These are phyloP conservation scores for Suillus plorans DNA, from an alignment of 768 basidiomycete genomes.

Conservation along the genomic window DNA sequence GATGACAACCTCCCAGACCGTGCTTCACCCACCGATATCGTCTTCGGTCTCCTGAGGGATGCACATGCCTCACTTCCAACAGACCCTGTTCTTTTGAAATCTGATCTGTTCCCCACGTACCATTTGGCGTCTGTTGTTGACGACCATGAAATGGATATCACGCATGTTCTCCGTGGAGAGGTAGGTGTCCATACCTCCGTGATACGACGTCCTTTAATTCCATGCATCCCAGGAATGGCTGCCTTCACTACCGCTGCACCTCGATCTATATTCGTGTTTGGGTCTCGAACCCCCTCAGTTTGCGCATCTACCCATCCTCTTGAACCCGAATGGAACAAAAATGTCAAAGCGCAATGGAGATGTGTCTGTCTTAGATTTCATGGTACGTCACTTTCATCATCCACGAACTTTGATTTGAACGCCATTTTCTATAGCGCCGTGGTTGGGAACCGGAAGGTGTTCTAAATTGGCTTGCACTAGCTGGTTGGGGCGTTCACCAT, in stretches of 20 bases:
- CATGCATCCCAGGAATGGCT: slow-evolving; percentile 80
- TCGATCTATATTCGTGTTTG: slow-evolving; percentile 84
- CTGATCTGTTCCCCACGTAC: slow-evolving; percentile 93
- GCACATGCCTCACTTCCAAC: slow-evolving; percentile 78
- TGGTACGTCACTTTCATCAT: slow-evolving; percentile 46
- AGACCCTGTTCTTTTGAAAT: slow-evolving; percentile 90
- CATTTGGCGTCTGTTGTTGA: slow-evolving; percentile 96
- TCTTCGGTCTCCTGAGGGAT: slow-evolving; percentile 75
- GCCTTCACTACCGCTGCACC: slow-evolving; percentile 86
- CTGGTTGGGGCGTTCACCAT: slow-evolving; percentile 83
- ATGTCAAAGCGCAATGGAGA: slow-evolving; percentile 95
- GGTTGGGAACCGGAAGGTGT: slow-evolving; percentile 92
- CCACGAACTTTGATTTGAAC: slow-evolving; percentile 4
- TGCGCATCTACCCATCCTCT: slow-evolving; percentile 86
- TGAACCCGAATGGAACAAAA: slow-evolving; percentile 89
- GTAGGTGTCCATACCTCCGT: slow-evolving; percentile 36
- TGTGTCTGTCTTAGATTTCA: slow-evolving; percentile 83
- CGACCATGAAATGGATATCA: slow-evolving; percentile 94
- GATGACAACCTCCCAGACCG: slow-evolving; percentile 56
- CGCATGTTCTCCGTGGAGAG: slow-evolving; percentile 94
- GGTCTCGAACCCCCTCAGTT: slow-evolving; percentile 73
- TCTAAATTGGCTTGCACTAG: slow-evolving; percentile 89
- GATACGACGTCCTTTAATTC: background rate
- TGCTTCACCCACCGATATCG: slow-evolving; percentile 57
- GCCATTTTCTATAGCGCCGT: slow-evolving; percentile 47